Evolutionary conservation across 2,329 filamentous ascomycete species (phyloP).

Genomic region (Phoma sp.): DNA sequence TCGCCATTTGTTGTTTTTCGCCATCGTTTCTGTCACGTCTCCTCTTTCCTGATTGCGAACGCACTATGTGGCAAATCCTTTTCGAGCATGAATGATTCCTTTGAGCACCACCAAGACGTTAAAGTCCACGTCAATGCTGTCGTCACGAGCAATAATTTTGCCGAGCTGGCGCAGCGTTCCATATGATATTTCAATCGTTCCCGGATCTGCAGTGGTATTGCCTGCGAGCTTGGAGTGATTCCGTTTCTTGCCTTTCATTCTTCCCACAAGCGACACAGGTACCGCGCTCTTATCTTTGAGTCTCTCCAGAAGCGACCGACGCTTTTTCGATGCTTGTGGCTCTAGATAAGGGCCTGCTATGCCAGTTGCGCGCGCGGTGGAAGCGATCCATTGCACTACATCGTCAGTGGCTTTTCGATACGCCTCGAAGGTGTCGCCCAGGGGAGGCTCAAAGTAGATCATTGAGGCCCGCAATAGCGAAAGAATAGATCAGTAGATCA

Average conservation of each 20-base stretch:
- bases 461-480: background rate
- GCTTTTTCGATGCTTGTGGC: background rate
- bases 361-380: slow-evolving; percentile 17
- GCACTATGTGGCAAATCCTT: slow-evolving; percentile 20
- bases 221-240: background rate
- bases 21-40: background rate
- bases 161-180: slow-evolving; percentile 2
- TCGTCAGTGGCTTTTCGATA: slow-evolving; percentile 16
- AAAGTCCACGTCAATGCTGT: slow-evolving; percentile 4
- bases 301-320: background rate
- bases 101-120: slow-evolving; percentile 15
- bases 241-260: background rate
- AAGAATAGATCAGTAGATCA: too few relatives aligned
- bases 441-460: slow-evolving; percentile 14
- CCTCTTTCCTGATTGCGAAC: slow-evolving; percentile 10
- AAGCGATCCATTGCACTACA: slow-evolving; percentile 22
- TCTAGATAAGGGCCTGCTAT: slow-evolving; percentile 13
- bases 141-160: slow-evolving; percentile 1
- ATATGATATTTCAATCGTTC: slow-evolving; percentile 4
- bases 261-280: background rate
- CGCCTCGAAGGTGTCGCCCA: slow-evolving; percentile 13
- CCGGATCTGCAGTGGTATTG: background rate
- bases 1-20: slow-evolving; percentile 14
- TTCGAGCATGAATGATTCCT: slow-evolving; percentile 20
- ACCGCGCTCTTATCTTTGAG: background rate